Conservation (phyloP, 1,284 basidiomycete species). For the Malassezia sympodialis region DNA sequence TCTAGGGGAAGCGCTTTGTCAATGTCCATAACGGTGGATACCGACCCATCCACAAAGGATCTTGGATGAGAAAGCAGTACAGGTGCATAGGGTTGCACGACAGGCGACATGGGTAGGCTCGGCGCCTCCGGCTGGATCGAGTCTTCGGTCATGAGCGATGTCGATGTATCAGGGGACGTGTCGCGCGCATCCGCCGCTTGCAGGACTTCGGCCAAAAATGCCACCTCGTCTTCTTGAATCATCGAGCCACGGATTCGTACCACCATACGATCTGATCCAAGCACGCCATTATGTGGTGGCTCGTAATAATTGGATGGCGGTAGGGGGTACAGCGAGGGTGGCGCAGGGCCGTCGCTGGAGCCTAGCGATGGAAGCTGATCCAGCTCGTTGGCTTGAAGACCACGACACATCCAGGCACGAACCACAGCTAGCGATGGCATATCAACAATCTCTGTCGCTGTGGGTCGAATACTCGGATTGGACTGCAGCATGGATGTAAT, state of each 20-base stretch:
- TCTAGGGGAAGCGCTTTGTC: conserved; percentile 5
- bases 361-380: conserved; percentile 41
- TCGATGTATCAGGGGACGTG: conserved; percentile 15
- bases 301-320: conserved; percentile 15
- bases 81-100: not conserved
- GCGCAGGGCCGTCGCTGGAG: conserved; percentile 1
- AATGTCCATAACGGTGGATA: conserved; percentile 12
- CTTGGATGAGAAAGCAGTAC: not conserved
- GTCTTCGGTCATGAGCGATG: conserved; percentile 19
- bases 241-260: conserved; percentile 37
- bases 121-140: not conserved
- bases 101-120: not conserved
- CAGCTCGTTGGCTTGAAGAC: conserved; percentile 32
- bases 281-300: not conserved
- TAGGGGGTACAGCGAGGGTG: conserved; percentile 9
- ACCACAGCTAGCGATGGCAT: conserved; percentile 31
- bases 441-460: conserved; percentile 26
- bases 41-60: not conserved
- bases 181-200: conserved; percentile 12
- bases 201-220: conserved; percentile 36
- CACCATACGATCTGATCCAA: conserved; percentile 19
- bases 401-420: conserved; percentile 28
- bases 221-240: conserved; percentile 38
- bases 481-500: conserved; percentile 30
- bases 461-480: conserved; percentile 28